Evolutionary conservation across 768 basidiomycete species (phyloP).

Genomic region (Tylopilus rubrobrunneus): DNA sequence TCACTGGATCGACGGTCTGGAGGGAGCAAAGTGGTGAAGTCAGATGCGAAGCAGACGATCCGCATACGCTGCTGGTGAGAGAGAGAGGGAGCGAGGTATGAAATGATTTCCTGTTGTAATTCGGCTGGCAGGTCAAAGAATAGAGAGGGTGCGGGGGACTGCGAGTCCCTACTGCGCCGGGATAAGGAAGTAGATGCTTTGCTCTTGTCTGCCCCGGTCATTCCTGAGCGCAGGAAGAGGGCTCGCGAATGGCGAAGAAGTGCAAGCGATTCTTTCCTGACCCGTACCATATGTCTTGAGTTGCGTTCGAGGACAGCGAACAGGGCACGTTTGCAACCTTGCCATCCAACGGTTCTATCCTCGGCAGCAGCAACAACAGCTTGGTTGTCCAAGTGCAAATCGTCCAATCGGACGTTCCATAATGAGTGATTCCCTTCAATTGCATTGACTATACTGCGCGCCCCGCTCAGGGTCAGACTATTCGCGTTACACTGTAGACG

Average conservation of each 20-base stretch:
- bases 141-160: slow-evolving; percentile 15
- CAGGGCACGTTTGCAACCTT: slow-evolving; percentile 32
- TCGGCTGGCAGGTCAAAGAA: slow-evolving; percentile 52
- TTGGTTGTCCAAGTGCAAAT: slow-evolving; percentile 31
- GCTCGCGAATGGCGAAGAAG: slow-evolving; percentile 50
- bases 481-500: slow-evolving; percentile 56
- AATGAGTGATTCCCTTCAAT: slow-evolving; percentile 49
- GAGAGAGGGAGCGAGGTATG: slow-evolving; percentile 53
- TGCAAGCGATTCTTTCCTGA: slow-evolving; percentile 44
- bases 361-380: slow-evolving; percentile 21
- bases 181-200: slow-evolving; percentile 3
- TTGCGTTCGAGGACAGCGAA: slow-evolving; percentile 42
- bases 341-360: slow-evolving; percentile 26
- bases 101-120: slow-evolving; percentile 53
- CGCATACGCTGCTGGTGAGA: slow-evolving; percentile 52
- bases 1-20: slow-evolving; percentile 21
- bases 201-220: neutral
- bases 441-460: slow-evolving; percentile 42
- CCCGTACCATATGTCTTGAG: slow-evolving; percentile 32
- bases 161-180: slow-evolving; percentile 3
- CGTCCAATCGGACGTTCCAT: slow-evolving; percentile 47
- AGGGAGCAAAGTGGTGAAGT: slow-evolving; percentile 42
- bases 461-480: slow-evolving; percentile 42
- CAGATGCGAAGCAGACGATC: slow-evolving; percentile 50
- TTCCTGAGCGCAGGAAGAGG: slow-evolving; percentile 41